Evolutionary conservation across 179 eudicot genomes (phyloP).

Genomic region (Monotropa hypopitys): DNA sequence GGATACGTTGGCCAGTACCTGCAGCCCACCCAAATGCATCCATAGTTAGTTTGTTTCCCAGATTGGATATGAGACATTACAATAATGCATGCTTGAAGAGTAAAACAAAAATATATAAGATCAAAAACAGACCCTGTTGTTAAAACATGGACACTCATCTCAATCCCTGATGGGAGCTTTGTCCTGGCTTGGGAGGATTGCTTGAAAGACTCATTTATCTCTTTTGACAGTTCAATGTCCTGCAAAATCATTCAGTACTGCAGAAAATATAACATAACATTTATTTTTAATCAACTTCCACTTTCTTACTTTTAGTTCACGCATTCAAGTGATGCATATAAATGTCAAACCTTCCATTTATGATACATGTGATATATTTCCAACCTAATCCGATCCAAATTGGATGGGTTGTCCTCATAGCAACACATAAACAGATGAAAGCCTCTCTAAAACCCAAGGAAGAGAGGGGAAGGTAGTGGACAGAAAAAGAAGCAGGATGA

Average conservation of each 20-base stretch:
- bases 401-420: too few relatives aligned
- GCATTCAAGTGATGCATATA: too few relatives aligned
- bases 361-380: too few relatives aligned
- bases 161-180: conserved; percentile 92
- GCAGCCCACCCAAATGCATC: conserved; percentile 17
- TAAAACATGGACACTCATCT: conserved; percentile 96
- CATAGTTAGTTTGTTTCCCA: background rate
- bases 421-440: too few relatives aligned
- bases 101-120: background rate
- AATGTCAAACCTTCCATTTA: background rate
- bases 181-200: conserved; percentile 97
- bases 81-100: background rate
- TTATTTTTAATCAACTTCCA: too few relatives aligned
- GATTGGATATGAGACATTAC: background rate
- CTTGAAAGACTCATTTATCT: conserved; percentile 89
- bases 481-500: too few relatives aligned
- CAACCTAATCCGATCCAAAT: too few relatives aligned
- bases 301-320: too few relatives aligned
- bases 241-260: conserved; percentile 19
- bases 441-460: too few relatives aligned
- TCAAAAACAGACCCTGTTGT: conserved; percentile 72
- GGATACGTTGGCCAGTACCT: conserved; percentile 99
- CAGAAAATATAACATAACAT: background rate
- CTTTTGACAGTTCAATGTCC: conserved; percentile 93
- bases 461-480: too few relatives aligned